Base-by-base conservation (phyloP, 768 basidiomycete species). In the Omphalotus guepiniiformis region DNA sequence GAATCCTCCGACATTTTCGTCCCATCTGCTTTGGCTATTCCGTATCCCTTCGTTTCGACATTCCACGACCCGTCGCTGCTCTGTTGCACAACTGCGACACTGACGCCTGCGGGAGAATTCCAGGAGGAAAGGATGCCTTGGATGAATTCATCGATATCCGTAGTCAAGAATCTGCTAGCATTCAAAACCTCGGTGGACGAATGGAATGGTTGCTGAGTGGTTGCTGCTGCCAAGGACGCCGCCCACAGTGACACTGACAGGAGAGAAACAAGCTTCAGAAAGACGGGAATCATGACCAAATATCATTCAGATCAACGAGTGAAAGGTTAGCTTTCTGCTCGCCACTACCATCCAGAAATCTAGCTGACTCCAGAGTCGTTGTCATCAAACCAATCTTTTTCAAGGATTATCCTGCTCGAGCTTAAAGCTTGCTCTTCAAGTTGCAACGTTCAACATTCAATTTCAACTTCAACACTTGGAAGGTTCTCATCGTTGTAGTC, bases 291-390 rank as follows among this genome's bases (percentile, higher is more conserved):
- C n/a, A n/a, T n/a, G n/a, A n/a, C n/a, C n/a, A n/a, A n/a, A n/a
- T n/a, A n/a, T n/a, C n/a, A n/a, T n/a, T n/a, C n/a, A n/a, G n/a
- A n/a, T n/a, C n/a, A n/a, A n/a, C n/a, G n/a, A n/a, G n/a, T n/a
- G n/a, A n/a, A 88, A 80, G 37, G 73, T 72, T 5, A 82, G 74
- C 58, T 80, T 75, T 59, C 75, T 80, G 5, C 83, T 82, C 1
- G 69, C 58, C 21, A 83, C n/a, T n/a, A 41, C 66, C 72, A 74
- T 13, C 70, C 66, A 32, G 63, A 58, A 12, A 51, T 63, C 73
- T 75, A n/a, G n/a, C n/a, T n/a, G n/a, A 52, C 65, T 66, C 62
- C 85, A 83, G 13, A 1, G 74, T 69, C 32, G 74, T 53, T 6
- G 65, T 69, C 6, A 68, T 30, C 1, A 57, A 55, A 1, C 50